Conservation (phyloP, 345 rosid species). For the Aquilaria malaccensis region DNA sequence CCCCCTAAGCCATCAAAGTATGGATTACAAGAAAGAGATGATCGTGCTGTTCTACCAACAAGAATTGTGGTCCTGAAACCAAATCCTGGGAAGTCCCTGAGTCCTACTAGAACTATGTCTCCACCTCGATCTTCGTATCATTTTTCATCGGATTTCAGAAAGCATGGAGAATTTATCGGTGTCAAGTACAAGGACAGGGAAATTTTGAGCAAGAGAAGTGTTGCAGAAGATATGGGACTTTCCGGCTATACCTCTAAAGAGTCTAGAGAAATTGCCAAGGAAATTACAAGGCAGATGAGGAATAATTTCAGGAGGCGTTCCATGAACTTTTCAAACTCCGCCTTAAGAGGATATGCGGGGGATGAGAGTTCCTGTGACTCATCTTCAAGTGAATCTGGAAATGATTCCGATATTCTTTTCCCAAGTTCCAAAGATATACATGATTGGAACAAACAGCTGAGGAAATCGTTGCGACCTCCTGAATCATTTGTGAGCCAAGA, state of each 20-base stretch:
- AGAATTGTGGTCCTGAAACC: constrained; percentile 87
- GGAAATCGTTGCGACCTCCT: constrained; percentile 31
- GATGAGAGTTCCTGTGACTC: constrained; percentile 63
- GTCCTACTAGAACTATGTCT: constrained; percentile 27
- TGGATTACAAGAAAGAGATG: constrained; percentile 32
- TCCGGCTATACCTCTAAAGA: constrained; percentile 47
- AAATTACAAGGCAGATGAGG: constrained; percentile 58
- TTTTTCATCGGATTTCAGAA: constrained; percentile 35
- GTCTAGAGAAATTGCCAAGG: constrained; percentile 52
- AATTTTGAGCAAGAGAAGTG: constrained; percentile 27
- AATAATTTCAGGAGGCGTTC: constrained; percentile 30
- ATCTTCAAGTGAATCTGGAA: constrained; percentile 57
- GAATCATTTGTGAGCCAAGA: constrained; percentile 70
- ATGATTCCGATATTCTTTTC: constrained; percentile 43
- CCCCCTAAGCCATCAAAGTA: constrained; percentile 23
- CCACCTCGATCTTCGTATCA: constrained; percentile 43
- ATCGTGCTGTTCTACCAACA: constrained; percentile 35
- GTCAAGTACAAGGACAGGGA: constrained; percentile 26
- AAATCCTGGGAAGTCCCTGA: constrained; percentile 44
- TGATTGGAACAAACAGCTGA: constrained; percentile 29
- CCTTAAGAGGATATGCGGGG: constrained; percentile 59
- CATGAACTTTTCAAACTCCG: constrained; percentile 30
- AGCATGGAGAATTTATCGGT: constrained; percentile 25
- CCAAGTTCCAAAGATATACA: constrained; percentile 32
- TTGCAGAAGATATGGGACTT: constrained; percentile 31